Conservation (phyloP, 2,329 filamentous ascomycete genomes). For the Pseudocercospora pini-densiflorae region DNA sequence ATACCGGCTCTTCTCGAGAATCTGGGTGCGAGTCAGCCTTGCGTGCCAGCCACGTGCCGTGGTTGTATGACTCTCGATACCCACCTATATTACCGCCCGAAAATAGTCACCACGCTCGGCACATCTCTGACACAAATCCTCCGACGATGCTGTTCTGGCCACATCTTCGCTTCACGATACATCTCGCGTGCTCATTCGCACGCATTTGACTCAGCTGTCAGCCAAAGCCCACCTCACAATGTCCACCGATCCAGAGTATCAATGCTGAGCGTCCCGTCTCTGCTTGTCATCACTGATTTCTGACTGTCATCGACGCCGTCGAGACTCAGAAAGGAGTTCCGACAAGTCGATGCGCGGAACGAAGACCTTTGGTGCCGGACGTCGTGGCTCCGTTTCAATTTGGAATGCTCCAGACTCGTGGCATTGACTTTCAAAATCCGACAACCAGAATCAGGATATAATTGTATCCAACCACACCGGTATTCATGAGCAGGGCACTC, state of each 20-base stretch:
- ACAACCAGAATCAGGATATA: background rate
- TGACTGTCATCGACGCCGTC: background rate
- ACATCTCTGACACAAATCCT: background rate
- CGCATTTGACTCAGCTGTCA: background rate
- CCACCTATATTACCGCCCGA: background rate
- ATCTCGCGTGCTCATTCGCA: background rate
- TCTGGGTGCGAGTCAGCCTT: slow-evolving; percentile 1
- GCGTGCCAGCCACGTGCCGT: background rate
- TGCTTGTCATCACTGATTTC: background rate
- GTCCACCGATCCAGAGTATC: background rate
- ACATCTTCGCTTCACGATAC: slow-evolving; percentile 5
- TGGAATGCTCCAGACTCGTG: background rate
- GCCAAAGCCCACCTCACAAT: background rate
- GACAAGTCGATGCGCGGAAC: background rate
- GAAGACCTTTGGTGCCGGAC: background rate
- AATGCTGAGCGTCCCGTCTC: background rate
- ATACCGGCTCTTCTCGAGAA: background rate
- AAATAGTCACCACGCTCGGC: background rate
- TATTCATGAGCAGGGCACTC: background rate
- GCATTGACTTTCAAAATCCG: background rate
- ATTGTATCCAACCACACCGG: background rate
- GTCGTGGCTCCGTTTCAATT: background rate
- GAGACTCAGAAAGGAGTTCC: background rate
- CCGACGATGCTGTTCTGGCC: background rate
- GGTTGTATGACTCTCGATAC: background rate